Evolutionary conservation across 306 rosid genomes (phyloP).

Genomic region (Vigna hirtella): DNA sequence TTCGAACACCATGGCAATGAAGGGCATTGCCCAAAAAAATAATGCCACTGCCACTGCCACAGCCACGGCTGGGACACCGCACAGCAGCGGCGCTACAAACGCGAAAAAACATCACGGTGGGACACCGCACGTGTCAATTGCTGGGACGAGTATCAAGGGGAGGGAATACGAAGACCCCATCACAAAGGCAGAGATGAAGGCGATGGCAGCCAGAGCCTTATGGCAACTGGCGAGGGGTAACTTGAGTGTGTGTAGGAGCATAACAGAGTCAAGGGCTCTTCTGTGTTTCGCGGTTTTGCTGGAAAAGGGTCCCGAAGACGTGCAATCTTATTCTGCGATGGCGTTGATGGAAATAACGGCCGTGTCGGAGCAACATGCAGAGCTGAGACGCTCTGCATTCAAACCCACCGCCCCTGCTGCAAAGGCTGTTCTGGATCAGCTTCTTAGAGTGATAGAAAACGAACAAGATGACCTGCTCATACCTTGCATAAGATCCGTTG

Average conservation of each 20-base stretch:
- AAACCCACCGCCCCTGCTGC: constrained; percentile 83
- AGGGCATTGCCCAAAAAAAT: background rate
- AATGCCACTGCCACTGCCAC: background rate
- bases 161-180: constrained; percentile 67
- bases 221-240: constrained; percentile 72
- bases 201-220: constrained; percentile 74
- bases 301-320: constrained; percentile 66
- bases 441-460: constrained; percentile 54
- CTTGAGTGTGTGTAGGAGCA: constrained; percentile 60
- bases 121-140: constrained; percentile 17
- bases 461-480: constrained; percentile 57
- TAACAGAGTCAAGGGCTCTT: constrained; percentile 79
- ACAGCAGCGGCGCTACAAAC: too few relatives aligned
- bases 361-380: constrained; percentile 64
- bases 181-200: constrained; percentile 74
- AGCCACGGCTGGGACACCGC: background rate
- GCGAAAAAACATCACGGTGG: background rate
- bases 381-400: constrained; percentile 74
- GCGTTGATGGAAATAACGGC: constrained; percentile 79
- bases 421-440: constrained; percentile 69
- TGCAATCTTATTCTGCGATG: constrained; percentile 58
- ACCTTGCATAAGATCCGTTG: constrained; percentile 61
- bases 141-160: constrained; percentile 69
- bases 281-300: constrained; percentile 73
- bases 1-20: constrained; percentile 39